phyloP scores from a whole-genome alignment of 2,329 filamentous ascomycete genomes.

The Aspergillus puulaauensis region DNA sequence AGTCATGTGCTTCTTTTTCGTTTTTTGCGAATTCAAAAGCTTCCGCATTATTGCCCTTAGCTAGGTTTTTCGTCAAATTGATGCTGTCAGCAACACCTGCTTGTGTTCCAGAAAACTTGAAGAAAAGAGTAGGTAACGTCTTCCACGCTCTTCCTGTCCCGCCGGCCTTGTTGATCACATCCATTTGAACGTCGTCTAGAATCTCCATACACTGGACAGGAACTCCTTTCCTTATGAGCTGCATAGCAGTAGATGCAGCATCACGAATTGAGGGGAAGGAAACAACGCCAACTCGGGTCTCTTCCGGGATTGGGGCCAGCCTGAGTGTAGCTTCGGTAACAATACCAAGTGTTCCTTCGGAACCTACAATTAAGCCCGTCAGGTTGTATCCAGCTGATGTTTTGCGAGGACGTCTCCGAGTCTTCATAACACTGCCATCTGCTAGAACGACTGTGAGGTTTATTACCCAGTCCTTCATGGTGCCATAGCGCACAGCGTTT shows the following conservation, averaged over 20 bases:
- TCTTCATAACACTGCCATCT: conserved; percentile 69
- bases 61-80: conserved; percentile 64
- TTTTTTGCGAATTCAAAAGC: conserved; percentile 58
- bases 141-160: conserved; percentile 53
- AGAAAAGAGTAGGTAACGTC: conserved; percentile 43
- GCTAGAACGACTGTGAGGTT: conserved; percentile 70
- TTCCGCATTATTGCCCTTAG: conserved; percentile 58
- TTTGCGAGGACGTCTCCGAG: conserved; percentile 65
- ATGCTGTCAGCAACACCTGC: conserved; percentile 78
- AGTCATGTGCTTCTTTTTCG: conserved; percentile 53
- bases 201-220: conserved; percentile 67
- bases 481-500: conserved; percentile 65
- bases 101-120: conserved; percentile 71
- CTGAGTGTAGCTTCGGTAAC: conserved; percentile 71
- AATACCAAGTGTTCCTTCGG: conserved; percentile 69
- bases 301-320: conserved; percentile 62
- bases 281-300: conserved; percentile 65
- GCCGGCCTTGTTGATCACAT: conserved; percentile 66
- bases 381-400: conserved; percentile 71
- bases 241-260: conserved; percentile 64
- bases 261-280: conserved; percentile 59
- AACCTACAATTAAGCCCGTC: conserved; percentile 67
- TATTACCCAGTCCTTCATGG: conserved; percentile 75
- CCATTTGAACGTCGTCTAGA: conserved; percentile 64
- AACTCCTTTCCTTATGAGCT: conserved; percentile 64